Evolutionary conservation across 306 rosid genomes (phyloP), one percentile per base, ranked within the genome.

Genomic region (Sophora flavescens): DNA sequence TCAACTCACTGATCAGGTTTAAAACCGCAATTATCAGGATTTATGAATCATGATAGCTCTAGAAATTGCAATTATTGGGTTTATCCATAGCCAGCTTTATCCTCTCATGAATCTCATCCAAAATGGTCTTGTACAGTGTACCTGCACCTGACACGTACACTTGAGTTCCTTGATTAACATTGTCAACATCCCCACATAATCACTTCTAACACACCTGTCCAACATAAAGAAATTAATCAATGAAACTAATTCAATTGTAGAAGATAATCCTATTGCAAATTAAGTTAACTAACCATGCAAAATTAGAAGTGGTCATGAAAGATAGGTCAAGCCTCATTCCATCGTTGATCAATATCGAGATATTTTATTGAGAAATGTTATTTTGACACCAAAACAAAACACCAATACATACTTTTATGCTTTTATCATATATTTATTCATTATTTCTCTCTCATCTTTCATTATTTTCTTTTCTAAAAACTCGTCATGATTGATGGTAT

Each of bases 151-250:
- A 59, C 82, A 70, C 70, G 62, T 68, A 70, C 52, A 57, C 44
- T 28, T 8, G 15, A 50, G 6, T 50, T 73, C 53, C 44, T 11
- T 62, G 26, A 63, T 17, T 48, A 22, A 4, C 12, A 44, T 36
- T 39, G 39, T 57, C 78, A 47, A 54, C 50, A 54, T 17, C 41
- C 67, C 39, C 64, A 36, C 54, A 39, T 51, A 52, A 53, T 76
- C 47, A 36, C 73, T 64, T 64, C 18, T 8, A 42, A 73, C 68
- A 57, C 75, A 57, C 75, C 36, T 58, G 81, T 68, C 50, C 39
- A 47, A 17, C 47, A 0, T 3, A 50, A 18, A 35, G 18, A 38
- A 54, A 53, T 38, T 18, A 26, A 38, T 17, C 4, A 70, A 14
- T 76, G 6, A 64, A 30, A 74, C 16, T 16, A 60, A 60, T 48